A percentile compares a stretch with the other conserved stretches of the same genome.
These are phyloP conservation scores for Yarrowia keelungensis DNA, from an alignment of 805 yeast genomes.

Conservation along the genomic window DNA sequence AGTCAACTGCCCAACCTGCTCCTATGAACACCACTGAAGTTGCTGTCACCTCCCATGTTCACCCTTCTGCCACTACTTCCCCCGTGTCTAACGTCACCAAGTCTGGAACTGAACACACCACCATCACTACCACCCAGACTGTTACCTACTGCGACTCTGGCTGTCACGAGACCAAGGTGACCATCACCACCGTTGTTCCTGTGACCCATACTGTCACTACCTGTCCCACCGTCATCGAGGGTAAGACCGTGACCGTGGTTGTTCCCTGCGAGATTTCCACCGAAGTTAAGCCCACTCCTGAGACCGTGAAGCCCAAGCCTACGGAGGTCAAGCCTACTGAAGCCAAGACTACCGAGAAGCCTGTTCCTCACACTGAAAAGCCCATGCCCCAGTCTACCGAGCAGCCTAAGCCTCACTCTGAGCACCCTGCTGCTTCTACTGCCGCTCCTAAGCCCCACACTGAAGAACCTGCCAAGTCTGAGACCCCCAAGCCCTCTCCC, in stretches of 20 bases:
- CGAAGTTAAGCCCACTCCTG: not conserved
- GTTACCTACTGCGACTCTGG: constrained; percentile 14
- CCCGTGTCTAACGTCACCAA: not conserved
- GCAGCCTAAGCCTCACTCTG: not conserved
- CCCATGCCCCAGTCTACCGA: not conserved
- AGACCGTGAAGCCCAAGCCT: not conserved
- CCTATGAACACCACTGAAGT: not conserved
- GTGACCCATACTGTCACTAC: constrained; percentile 27
- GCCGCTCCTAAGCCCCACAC: not conserved
- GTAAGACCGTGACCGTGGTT: constrained; percentile 22
- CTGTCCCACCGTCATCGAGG: constrained; percentile 21
- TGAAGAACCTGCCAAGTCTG: not conserved
- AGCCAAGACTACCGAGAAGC: not conserved
- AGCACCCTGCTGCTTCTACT: not conserved
- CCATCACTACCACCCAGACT: constrained; percentile 22
- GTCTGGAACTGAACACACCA: constrained; percentile 4
- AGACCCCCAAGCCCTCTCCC: not conserved
- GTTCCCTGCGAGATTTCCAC: constrained; percentile 8
- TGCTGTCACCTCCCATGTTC: not conserved
- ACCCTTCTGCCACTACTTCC: no score
- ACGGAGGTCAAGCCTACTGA: not conserved
- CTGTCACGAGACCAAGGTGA: constrained; percentile 15
- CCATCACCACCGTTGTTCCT: constrained; percentile 25
- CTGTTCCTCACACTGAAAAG: not conserved
- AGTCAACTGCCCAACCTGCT: not conserved